phyloP scores from a whole-genome alignment of 2,329 filamentous ascomycete species.

The Pezizomycotina sp. region DNA sequence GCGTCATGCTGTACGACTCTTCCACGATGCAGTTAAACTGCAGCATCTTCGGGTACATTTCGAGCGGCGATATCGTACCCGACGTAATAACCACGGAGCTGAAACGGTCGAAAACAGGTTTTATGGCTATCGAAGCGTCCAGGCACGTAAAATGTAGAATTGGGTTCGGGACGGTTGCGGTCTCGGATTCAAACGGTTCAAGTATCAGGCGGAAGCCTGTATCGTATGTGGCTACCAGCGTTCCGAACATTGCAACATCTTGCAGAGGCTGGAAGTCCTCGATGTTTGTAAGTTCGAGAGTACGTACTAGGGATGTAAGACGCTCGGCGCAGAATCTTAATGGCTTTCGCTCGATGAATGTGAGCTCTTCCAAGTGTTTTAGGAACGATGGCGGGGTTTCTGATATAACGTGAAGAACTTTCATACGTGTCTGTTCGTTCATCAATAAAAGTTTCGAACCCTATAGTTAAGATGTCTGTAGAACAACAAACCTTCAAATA shows the following conservation, averaged over 20 bases:
- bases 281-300: constrained; percentile 88
- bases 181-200: constrained; percentile 93
- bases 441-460: constrained; percentile 1
- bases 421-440: constrained; percentile 67
- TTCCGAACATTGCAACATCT: constrained; percentile 95
- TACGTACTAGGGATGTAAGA: constrained; percentile 82
- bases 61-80: constrained; percentile 85
- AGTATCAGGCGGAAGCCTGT: constrained; percentile 89
- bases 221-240: constrained; percentile 88
- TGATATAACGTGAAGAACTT: constrained; percentile 90
- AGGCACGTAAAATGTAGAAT: constrained; percentile 94
- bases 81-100: constrained; percentile 97
- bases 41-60: constrained; percentile 99
- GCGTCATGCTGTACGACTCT: constrained; percentile 93
- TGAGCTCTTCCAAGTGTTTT: constrained; percentile 80
- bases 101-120: constrained; percentile 92
- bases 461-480: neutral
- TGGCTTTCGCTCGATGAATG: constrained; percentile 94
- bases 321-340: constrained; percentile 84
- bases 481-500: constrained; percentile 52
- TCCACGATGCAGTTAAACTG: constrained; percentile 83
- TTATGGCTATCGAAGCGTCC: constrained; percentile 94
- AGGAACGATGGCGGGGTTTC: constrained; percentile 92
- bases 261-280: constrained; percentile 95
- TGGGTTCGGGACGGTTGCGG: constrained; percentile 86